phyloP scores from a whole-genome alignment of 495 filamentous ascomycete genomes.

The Elasticomyces elasticus region DNA sequence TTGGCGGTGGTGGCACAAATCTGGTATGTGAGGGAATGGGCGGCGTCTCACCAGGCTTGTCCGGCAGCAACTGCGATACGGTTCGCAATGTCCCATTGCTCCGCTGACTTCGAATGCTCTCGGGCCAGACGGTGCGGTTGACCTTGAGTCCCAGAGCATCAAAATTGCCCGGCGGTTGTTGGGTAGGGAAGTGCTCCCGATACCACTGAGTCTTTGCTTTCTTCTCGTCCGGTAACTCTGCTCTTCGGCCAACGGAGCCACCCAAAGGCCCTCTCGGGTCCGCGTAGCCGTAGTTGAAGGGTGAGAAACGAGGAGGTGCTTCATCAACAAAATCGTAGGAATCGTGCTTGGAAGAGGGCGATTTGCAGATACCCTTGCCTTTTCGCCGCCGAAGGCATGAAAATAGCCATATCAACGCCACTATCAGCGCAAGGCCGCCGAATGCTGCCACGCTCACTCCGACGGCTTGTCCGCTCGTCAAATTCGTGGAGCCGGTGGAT shows the following conservation, averaged over 20 bases:
- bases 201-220: slow-evolving; percentile 4
- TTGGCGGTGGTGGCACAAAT: not conserved
- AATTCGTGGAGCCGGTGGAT: not conserved
- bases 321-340: slow-evolving; percentile 21
- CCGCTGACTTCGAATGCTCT: slow-evolving; percentile 1
- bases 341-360: not conserved
- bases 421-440: slow-evolving; percentile 5
- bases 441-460: slow-evolving; percentile 18
- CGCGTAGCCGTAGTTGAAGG: slow-evolving; percentile 6
- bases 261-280: slow-evolving; percentile 10
- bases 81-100: slow-evolving; percentile 15
- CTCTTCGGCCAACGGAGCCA: not conserved
- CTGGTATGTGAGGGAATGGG: not conserved
- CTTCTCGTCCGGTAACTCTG: not conserved
- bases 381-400: slow-evolving; percentile 10
- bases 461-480: slow-evolving; percentile 15
- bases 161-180: not conserved
- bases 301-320: slow-evolving; percentile 14
- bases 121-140: not conserved
- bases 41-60: slow-evolving; percentile 14
- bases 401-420: slow-evolving; percentile 8
- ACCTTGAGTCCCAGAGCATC: not conserved
- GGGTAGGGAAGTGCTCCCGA: not conserved
- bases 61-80: slow-evolving; percentile 17
- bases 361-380: not conserved